These are phyloP conservation scores for Wickerhamomyces canadensis DNA, from an alignment of 805 yeast species.

Conservation along the genomic window DNA sequence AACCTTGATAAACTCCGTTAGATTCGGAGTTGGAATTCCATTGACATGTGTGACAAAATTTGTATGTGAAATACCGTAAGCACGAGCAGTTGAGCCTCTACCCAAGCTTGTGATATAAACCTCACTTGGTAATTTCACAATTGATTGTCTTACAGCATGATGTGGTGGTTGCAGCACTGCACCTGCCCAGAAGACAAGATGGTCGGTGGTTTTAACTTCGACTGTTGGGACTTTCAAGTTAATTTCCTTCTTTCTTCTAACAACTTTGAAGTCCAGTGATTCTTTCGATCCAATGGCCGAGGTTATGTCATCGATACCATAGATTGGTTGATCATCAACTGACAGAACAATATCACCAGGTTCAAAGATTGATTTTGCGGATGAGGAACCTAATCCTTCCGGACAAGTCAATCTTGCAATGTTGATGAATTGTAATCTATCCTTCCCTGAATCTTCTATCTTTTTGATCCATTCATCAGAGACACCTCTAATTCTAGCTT, in stretches of 20 bases:
- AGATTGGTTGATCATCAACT: slow-evolving; percentile 59
- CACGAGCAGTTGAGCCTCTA: slow-evolving; percentile 82
- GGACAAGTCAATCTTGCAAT: slow-evolving; percentile 64
- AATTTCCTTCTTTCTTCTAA: slow-evolving; percentile 63
- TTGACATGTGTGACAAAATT: slow-evolving; percentile 88
- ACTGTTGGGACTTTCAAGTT: slow-evolving; percentile 61
- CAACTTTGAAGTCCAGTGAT: slow-evolving; percentile 51
- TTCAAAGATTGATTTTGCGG: slow-evolving; percentile 23
- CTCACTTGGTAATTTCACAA: slow-evolving; percentile 69
- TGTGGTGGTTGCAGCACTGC: slow-evolving; percentile 84
- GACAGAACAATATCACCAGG: slow-evolving; percentile 77
- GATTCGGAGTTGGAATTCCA: slow-evolving; percentile 63
- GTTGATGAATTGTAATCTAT: slow-evolving; percentile 66
- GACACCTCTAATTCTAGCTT: slow-evolving; percentile 84
- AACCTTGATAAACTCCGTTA: slow-evolving; percentile 60
- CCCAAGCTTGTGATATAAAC: slow-evolving; percentile 77
- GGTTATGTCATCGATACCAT: slow-evolving; percentile 53
- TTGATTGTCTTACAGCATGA: slow-evolving; percentile 83
- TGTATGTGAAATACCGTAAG: slow-evolving; percentile 72
- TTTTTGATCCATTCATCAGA: slow-evolving; percentile 74
- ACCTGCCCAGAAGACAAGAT: slow-evolving; percentile 79
- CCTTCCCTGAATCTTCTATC: slow-evolving; percentile 57
- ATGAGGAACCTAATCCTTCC: slow-evolving; percentile 21
- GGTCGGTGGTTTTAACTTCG: slow-evolving; percentile 55
- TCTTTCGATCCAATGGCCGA: slow-evolving; percentile 36